These are phyloP conservation scores for Neofusicoccum laricinum DNA, from an alignment of 2,329 filamentous ascomycete genomes.

Conservation along the genomic window DNA sequence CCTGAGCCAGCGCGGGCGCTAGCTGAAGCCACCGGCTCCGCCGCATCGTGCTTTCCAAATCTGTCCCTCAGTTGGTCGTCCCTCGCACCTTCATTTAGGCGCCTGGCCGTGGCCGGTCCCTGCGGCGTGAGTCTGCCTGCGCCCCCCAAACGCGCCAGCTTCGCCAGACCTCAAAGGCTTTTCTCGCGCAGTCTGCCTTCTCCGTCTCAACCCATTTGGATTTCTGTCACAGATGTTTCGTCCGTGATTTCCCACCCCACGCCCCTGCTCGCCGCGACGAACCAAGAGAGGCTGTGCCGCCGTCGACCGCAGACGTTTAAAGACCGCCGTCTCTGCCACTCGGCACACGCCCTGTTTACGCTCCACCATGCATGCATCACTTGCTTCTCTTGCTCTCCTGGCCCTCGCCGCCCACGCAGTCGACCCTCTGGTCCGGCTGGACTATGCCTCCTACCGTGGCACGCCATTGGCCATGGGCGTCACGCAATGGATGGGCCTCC, in stretches of 20 bases:
- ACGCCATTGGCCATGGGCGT: slow-evolving; percentile 53
- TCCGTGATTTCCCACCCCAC: background rate
- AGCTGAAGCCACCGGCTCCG: background rate
- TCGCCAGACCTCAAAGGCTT: background rate
- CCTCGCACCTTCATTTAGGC: background rate
- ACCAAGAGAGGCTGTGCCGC: background rate
- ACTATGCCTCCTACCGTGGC: slow-evolving; percentile 66
- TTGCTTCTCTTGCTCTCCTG: background rate
- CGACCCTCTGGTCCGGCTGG: slow-evolving; percentile 55
- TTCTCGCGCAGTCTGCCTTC: background rate
- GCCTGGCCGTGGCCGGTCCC: background rate
- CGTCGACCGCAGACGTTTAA: background rate
- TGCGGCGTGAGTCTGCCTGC: background rate
- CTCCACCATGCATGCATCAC: background rate
- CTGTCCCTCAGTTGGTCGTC: background rate
- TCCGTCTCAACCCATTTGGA: background rate
- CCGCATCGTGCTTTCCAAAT: slow-evolving; percentile 11
- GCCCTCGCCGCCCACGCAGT: slow-evolving; percentile 27
- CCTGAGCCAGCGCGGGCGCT: background rate
- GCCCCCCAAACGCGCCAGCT: background rate
- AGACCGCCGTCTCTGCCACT: background rate
- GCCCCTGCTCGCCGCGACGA: background rate
- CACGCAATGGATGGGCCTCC: slow-evolving; percentile 70
- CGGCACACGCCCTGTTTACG: background rate
- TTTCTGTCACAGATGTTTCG: background rate